phyloP scores from a whole-genome alignment of 169 alveolate species.

The Plasmodium gallinaceum region DNA sequence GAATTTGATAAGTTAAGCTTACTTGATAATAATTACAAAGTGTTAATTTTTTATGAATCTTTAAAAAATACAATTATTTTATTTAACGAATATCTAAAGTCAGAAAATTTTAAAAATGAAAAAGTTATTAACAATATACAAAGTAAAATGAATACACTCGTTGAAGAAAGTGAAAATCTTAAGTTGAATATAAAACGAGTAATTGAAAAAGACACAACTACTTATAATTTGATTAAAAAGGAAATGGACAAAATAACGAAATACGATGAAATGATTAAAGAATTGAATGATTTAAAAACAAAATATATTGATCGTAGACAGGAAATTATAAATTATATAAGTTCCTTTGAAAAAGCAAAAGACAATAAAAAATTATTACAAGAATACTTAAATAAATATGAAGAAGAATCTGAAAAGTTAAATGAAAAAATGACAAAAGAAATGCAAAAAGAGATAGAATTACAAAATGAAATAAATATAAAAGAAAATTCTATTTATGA shows the following conservation, averaged over 20 bases:
- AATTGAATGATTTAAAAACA: conserved; percentile 22
- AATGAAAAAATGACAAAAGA: conserved; percentile 40
- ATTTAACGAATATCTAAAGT: conserved; percentile 78
- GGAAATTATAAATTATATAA: conserved; percentile 17
- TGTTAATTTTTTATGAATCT: conserved; percentile 75
- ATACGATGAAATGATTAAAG: conserved; percentile 73
- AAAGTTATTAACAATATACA: conserved; percentile 75
- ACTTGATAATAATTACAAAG: conserved; percentile 79
- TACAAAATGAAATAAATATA: conserved; percentile 28
- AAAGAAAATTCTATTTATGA: conserved; percentile 60
- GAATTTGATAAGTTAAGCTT: conserved; percentile 79
- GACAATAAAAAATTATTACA: conserved; percentile 41
- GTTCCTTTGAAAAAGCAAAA: conserved; percentile 46
- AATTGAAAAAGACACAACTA: conserved; percentile 40
- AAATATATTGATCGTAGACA: conserved; percentile 16
- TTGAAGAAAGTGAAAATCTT: conserved; percentile 29
- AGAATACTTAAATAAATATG: conserved; percentile 41
- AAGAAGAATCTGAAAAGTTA: conserved; percentile 6
- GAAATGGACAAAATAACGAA: conserved; percentile 65
- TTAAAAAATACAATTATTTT: conserved; percentile 75
- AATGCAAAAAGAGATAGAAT: conserved; percentile 19
- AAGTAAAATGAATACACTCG: conserved; percentile 41
- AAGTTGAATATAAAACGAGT: conserved; percentile 60
- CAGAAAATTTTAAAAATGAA: conserved; percentile 75
- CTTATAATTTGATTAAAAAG: conserved; percentile 65